Evolutionary conservation across 495 filamentous ascomycete species (phyloP).

Genomic region (Xylaria palmicola): DNA sequence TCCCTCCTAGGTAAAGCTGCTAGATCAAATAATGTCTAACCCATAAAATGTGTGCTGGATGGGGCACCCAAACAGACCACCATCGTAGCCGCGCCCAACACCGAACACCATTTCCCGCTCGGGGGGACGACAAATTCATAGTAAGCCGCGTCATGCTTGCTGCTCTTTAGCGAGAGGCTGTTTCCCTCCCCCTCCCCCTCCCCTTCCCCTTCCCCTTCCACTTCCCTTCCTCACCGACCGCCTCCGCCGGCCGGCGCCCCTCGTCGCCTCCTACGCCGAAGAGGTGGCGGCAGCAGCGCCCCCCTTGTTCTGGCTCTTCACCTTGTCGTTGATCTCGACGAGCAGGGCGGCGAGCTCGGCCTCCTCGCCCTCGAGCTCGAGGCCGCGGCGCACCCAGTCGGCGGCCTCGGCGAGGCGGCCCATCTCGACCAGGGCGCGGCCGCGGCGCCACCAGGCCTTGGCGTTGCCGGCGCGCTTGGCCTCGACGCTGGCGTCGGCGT

Average conservation of each 20-base stretch:
- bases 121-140: too few relatives aligned
- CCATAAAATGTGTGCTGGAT: too few relatives aligned
- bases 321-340: slow-evolving; percentile 71
- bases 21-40: too few relatives aligned
- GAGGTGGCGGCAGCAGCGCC: too few relatives aligned
- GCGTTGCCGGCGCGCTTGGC: slow-evolving; percentile 81
- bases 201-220: background rate
- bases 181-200: too few relatives aligned
- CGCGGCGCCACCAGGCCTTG: slow-evolving; percentile 91
- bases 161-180: too few relatives aligned
- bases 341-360: slow-evolving; percentile 66
- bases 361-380: slow-evolving; percentile 82
- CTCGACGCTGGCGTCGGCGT: slow-evolving; percentile 89
- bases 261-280: background rate
- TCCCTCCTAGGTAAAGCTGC: too few relatives aligned
- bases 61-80: too few relatives aligned
- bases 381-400: slow-evolving; percentile 65
- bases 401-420: slow-evolving; percentile 77
- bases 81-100: too few relatives aligned
- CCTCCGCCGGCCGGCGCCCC: background rate
- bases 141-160: too few relatives aligned
- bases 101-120: too few relatives aligned
- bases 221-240: background rate
- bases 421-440: slow-evolving; percentile 87
- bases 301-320: slow-evolving; percentile 16